These are phyloP conservation scores for Pogostemon cablin DNA, from an alignment of 257 asterid genomes.

Conservation along the genomic window DNA sequence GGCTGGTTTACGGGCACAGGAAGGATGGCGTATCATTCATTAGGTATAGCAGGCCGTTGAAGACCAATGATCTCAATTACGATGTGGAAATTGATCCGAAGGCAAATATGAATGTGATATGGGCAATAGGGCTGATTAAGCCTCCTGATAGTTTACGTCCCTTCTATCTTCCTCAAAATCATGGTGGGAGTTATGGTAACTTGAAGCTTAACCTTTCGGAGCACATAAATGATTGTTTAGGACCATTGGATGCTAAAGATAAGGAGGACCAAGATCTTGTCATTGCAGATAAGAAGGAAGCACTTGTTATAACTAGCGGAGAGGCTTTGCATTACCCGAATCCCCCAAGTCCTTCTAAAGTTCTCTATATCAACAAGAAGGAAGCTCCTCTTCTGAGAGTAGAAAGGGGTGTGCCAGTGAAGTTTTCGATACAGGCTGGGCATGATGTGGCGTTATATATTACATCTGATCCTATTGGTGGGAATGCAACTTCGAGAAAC, in stretches of 20 bases:
- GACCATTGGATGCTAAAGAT: slow-evolving; percentile 90
- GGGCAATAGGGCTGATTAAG: slow-evolving; percentile 88
- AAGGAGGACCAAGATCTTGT: slow-evolving; percentile 96
- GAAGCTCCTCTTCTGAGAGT: slow-evolving; percentile 93
- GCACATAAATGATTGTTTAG: slow-evolving; percentile 75
- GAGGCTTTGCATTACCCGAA: slow-evolving; percentile 88
- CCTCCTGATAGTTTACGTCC: slow-evolving; percentile 94
- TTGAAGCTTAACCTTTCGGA: slow-evolving; percentile 71
- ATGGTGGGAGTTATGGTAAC: slow-evolving; percentile 83
- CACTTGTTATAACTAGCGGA: slow-evolving; percentile 74
- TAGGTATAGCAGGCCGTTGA: slow-evolving; percentile 72
- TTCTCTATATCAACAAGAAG: slow-evolving; percentile 89
- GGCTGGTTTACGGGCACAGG: slow-evolving; percentile 80
- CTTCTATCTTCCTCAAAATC: slow-evolving; percentile 92
- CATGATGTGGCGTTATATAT: slow-evolving; percentile 96
- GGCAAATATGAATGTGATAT: slow-evolving; percentile 72
- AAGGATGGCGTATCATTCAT: slow-evolving; percentile 91
- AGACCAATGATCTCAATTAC: slow-evolving; percentile 58
- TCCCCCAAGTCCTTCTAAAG: slow-evolving; percentile 92
- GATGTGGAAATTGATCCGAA: slow-evolving; percentile 60
- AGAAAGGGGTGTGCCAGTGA: slow-evolving; percentile 93
- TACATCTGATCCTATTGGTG: slow-evolving; percentile 96
- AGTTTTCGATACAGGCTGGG: slow-evolving; percentile 94
- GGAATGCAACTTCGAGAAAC: slow-evolving; percentile 92
- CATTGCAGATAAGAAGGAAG: slow-evolving; percentile 89